Conservation (phyloP, 2,329 filamentous ascomycete species). For the Fusarium tanahbumbuense region DNA sequence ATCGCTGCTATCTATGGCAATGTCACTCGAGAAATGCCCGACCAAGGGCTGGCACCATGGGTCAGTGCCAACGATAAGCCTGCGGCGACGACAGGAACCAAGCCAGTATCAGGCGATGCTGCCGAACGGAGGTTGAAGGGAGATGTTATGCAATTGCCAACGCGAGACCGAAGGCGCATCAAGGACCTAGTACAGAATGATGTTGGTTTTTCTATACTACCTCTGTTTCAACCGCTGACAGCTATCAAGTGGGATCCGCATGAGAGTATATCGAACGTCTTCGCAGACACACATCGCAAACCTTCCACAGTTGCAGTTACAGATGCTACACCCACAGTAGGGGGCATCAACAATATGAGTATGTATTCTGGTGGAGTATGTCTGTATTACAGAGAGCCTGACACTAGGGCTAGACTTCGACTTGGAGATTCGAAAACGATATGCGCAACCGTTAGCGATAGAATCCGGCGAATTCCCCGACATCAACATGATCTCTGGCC, state of each 20-base stretch:
- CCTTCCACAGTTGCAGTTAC: slow-evolving; percentile 60
- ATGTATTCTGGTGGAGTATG: slow-evolving; percentile 49
- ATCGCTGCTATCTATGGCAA: slow-evolving; percentile 75
- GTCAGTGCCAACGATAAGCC: slow-evolving; percentile 79
- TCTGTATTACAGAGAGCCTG: slow-evolving; percentile 19
- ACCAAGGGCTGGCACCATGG: slow-evolving; percentile 75
- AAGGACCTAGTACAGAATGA: slow-evolving; percentile 73
- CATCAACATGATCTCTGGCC: slow-evolving; percentile 68
- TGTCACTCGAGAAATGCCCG: slow-evolving; percentile 75
- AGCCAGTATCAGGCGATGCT: slow-evolving; percentile 73
- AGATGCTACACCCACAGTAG: slow-evolving; percentile 76
- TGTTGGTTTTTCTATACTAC: slow-evolving; percentile 56
- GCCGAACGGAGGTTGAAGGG: slow-evolving; percentile 73
- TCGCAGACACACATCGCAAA: slow-evolving; percentile 62
- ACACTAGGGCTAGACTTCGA: slow-evolving; percentile 66
- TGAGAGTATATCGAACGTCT: slow-evolving; percentile 64
- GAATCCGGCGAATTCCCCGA: slow-evolving; percentile 79
- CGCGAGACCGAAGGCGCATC: slow-evolving; percentile 72
- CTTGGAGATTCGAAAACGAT: slow-evolving; percentile 74
- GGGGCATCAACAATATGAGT: slow-evolving; percentile 85
- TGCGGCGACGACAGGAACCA: slow-evolving; percentile 65
- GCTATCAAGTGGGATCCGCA: slow-evolving; percentile 63
- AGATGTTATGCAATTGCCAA: slow-evolving; percentile 78
- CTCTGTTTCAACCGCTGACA: slow-evolving; percentile 31
- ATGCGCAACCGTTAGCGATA: slow-evolving; percentile 70